phyloP scores from a whole-genome alignment of 2,329 filamentous ascomycete species.

The Alternaria sp. region DNA sequence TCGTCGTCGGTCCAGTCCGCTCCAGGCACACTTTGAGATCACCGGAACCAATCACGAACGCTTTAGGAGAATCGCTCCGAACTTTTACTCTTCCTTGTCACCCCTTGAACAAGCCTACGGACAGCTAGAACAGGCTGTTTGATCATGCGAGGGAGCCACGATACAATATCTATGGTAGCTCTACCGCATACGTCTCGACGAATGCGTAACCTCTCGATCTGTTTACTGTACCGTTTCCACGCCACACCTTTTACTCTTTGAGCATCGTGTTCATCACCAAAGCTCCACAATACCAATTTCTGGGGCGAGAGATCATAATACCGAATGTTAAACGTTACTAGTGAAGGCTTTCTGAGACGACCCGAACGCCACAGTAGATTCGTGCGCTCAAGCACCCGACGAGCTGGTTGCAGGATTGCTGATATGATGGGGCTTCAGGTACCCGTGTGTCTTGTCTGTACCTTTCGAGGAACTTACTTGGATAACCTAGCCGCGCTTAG shows the following conservation, averaged over 20 bases:
- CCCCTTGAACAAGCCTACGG: background rate
- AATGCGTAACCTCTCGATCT: background rate
- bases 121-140: background rate
- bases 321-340: background rate
- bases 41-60: background rate
- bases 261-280: background rate
- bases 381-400: constrained; percentile 16
- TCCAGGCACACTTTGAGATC: constrained; percentile 1
- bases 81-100: background rate
- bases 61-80: constrained; percentile 4
- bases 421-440: constrained; percentile 25
- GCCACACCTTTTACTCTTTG: background rate
- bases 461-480: constrained; percentile 30
- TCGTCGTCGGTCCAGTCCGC: background rate
- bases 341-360: background rate
- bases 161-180: background rate
- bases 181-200: background rate
- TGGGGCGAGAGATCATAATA: background rate
- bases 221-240: background rate
- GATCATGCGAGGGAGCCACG: constrained; percentile 13
- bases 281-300: background rate
- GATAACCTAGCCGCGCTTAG: constrained; percentile 35
- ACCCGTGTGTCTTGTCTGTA: constrained; percentile 36
- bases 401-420: constrained; percentile 16
- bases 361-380: background rate